Evolutionary conservation across 2,329 filamentous ascomycete genomes (phyloP).

Genomic region (Pseudonectria foliicola): DNA sequence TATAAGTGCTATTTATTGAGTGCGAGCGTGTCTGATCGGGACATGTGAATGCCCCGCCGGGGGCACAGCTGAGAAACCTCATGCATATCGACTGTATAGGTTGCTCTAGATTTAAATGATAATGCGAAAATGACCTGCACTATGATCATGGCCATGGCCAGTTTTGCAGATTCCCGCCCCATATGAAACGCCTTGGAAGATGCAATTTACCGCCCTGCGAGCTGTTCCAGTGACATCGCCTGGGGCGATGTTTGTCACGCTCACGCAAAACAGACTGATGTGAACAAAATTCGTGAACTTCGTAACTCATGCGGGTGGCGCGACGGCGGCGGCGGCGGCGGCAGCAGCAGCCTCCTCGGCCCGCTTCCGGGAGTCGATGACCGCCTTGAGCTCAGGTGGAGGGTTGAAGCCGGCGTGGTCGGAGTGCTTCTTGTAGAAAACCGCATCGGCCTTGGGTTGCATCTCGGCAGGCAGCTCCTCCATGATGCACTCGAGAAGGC

Average conservation of each 20-base stretch:
- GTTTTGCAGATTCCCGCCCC: constrained; percentile 7
- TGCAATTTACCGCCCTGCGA: constrained; percentile 14
- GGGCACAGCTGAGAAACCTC: no score
- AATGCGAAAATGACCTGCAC: no score
- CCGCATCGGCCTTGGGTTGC: constrained; percentile 62
- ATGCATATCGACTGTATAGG: no score
- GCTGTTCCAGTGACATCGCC: no score
- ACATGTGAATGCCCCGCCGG: no score
- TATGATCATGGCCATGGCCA: neutral
- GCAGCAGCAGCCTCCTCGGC: constrained; percentile 17
- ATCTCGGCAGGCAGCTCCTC: constrained; percentile 67
- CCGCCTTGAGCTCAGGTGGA: constrained; percentile 50
- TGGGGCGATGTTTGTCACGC: constrained; percentile 2
- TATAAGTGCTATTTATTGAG: no score
- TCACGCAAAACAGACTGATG: constrained; percentile 8
- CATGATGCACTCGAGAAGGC: constrained; percentile 65
- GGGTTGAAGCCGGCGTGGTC: constrained; percentile 78
- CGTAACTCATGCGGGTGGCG: constrained; percentile 8
- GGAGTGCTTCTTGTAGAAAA: constrained; percentile 83
- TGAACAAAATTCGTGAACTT: constrained; percentile 5
- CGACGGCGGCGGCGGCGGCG: constrained; percentile 15
- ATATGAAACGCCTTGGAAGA: constrained; percentile 23
- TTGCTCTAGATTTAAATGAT: no score
- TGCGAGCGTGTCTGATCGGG: no score
- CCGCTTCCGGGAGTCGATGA: constrained; percentile 49